Percentiles rank a stretch among this genome's conserved stretches.
phyloP scores from a whole-genome alignment of 192 early-diverging fungal genomes.

The Geranomyces michiganensis region DNA sequence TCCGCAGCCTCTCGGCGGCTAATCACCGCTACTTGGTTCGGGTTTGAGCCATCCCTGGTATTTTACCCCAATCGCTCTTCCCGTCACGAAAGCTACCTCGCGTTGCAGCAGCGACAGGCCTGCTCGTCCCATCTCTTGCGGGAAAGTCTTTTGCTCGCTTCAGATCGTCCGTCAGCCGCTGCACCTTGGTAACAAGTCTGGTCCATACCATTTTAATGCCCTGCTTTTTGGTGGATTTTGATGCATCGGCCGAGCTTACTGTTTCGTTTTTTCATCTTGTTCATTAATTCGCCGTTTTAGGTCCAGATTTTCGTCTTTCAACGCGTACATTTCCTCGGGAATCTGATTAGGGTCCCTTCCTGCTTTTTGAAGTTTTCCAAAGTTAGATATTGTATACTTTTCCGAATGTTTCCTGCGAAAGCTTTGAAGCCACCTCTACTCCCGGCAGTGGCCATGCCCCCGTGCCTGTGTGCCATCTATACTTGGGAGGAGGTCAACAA shows the following conservation, averaged over 20 bases:
- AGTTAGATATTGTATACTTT: too few species aligned
- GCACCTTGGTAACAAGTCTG: slow-evolving; percentile 53
- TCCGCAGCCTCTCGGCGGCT: slow-evolving; percentile 37
- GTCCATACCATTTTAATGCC: too few species aligned
- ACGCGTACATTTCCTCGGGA: slow-evolving; percentile 38
- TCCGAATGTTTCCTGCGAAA: too few species aligned
- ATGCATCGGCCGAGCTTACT: slow-evolving; percentile 18
- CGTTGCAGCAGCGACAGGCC: not conserved
- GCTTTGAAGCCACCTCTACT: too few species aligned
- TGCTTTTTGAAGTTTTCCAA: too few species aligned
- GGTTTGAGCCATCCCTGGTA: too few species aligned
- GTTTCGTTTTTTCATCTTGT: slow-evolving; percentile 54
- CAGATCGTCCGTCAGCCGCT: slow-evolving; percentile 50
- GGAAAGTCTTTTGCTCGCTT: slow-evolving; percentile 12
- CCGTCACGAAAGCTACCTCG: not conserved
- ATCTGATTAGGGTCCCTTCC: not conserved
- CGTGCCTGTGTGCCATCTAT: too few species aligned
- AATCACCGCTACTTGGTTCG: not conserved
- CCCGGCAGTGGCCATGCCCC: too few species aligned
- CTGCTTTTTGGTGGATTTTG: too few species aligned
- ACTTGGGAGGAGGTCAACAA: too few species aligned
- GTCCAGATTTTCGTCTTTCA: slow-evolving; percentile 52
- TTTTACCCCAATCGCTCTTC: too few species aligned
- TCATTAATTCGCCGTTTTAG: slow-evolving; percentile 52
- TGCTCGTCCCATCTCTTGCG: not conserved